These are phyloP conservation scores for Phaffomyces opuntiae DNA, from an alignment of 805 yeast genomes.

Conservation along the genomic window DNA sequence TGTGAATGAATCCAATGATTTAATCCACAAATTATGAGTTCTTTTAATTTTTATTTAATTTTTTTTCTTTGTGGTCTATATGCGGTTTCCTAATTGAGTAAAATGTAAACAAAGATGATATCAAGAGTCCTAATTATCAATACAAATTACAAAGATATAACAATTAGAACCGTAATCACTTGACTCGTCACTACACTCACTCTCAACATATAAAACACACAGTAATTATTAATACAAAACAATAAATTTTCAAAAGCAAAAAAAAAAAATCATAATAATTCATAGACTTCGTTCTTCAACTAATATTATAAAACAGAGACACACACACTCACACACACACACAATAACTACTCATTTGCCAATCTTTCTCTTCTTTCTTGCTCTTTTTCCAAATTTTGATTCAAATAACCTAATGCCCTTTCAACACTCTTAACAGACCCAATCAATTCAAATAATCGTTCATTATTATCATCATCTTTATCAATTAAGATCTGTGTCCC, in stretches of 20 bases:
- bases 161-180: too few relatives aligned
- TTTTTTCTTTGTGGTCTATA: background rate
- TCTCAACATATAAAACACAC: too few relatives aligned
- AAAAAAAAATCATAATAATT: background rate
- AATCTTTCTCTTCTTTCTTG: conserved; percentile 39
- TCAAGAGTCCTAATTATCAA: too few relatives aligned
- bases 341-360: conserved; percentile 8
- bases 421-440: conserved; percentile 47
- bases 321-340: background rate
- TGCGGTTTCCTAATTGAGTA: conserved; percentile 4
- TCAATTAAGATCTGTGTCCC: conserved; percentile 77
- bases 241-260: too few relatives aligned
- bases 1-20: too few relatives aligned
- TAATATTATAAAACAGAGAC: too few relatives aligned
- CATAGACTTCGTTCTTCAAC: too few relatives aligned
- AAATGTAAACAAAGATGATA: conserved; percentile 5
- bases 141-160: too few relatives aligned
- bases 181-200: too few relatives aligned
- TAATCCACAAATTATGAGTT: too few relatives aligned
- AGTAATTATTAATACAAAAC: too few relatives aligned
- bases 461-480: conserved; percentile 55
- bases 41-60: too few relatives aligned
- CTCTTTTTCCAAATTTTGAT: conserved; percentile 53
- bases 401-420: conserved; percentile 50
- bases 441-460: conserved; percentile 63